Evolutionary conservation across 768 basidiomycete genomes (phyloP), one percentile per base, ranked within the genome.

Genomic region (Rhizopogon vinicolor): DNA sequence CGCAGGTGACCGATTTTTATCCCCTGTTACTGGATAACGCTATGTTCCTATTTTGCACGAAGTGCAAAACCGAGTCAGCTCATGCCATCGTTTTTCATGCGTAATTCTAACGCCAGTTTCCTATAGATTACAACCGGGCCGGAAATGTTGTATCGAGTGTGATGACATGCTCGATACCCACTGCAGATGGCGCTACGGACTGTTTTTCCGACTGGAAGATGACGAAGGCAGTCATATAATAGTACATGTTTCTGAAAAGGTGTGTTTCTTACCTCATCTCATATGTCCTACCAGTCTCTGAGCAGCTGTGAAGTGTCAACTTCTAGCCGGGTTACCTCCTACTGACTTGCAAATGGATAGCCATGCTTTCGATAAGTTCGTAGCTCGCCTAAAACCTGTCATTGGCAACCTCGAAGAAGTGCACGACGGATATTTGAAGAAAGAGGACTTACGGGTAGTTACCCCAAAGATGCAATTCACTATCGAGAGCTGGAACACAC

Each of bases 201-300:
- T 87, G 52, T 78, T 72, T 51, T 55, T 88, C 49, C 69, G 70
- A 39, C 62, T 88, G 14, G 72, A 81, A 61, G 86, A 89, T 54
- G 75, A 76, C 37, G 63, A 70, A 10, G 77, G 75, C 4, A 54
- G 63, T 3, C 66, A 71, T 35, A 62, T 87, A 14, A 65, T 71
- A 5, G 69, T 86, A 2, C 75, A 78, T 5, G 69, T 84, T n/a
- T 75, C 74, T 31, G 76, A 79, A 56, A 80, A 72, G 60, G 76
- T 77, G 16, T 25, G 72, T 65, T 10, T 16, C 3, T 14, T 48
- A 8, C 19, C 14, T 37, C 19, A 22, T 22, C 35, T 22, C 3
- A 5, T 35, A 37, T 9, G 16, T 22, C 19, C 19, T 49, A 3
- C 19, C 19, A 37, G 13, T 19, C 8, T 37, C 48, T 49, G 35